Percentiles rank a stretch among this genome's conserved stretches.
Conservation (phyloP, 495 filamentous ascomycete genomes). For the Hyaloscypha finlandica region DNA sequence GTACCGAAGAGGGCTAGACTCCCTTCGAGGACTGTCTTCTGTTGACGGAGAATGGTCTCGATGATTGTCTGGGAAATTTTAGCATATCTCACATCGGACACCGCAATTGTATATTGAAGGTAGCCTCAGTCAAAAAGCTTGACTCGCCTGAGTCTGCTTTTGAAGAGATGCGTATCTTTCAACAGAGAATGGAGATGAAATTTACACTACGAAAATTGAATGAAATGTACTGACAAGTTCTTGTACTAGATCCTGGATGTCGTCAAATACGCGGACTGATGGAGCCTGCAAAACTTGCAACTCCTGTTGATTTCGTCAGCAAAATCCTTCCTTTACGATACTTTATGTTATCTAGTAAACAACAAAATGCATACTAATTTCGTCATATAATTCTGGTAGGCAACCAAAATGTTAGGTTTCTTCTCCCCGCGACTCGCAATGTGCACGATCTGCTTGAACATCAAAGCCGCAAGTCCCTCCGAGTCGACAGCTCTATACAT, state of each 20-base stretch:
- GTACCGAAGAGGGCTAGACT: not conserved
- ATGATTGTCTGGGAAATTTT: not conserved
- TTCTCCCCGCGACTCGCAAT: not conserved
- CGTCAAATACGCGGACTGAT: not conserved
- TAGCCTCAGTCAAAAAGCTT: not conserved
- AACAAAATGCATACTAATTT: not conserved
- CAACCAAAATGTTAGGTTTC: not conserved
- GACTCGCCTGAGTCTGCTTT: not conserved
- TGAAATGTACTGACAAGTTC: not conserved
- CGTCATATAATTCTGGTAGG: not conserved
- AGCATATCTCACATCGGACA: not conserved
- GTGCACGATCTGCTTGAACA: not conserved
- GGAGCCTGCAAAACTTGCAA: not conserved
- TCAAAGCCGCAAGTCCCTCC: not conserved
- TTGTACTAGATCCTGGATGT: not conserved
- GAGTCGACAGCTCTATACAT: not conserved
- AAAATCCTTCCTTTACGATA: not conserved
- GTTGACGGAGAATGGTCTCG: not conserved
- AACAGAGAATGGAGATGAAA: not conserved
- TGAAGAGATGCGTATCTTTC: not conserved
- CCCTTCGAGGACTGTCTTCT: not conserved
- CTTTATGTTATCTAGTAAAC: no score
- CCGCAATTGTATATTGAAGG: not conserved
- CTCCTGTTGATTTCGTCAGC: not conserved
- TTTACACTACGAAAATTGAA: no score